Conservation (phyloP, 208 protist genomes). For the Leishmania amazonensis region DNA sequence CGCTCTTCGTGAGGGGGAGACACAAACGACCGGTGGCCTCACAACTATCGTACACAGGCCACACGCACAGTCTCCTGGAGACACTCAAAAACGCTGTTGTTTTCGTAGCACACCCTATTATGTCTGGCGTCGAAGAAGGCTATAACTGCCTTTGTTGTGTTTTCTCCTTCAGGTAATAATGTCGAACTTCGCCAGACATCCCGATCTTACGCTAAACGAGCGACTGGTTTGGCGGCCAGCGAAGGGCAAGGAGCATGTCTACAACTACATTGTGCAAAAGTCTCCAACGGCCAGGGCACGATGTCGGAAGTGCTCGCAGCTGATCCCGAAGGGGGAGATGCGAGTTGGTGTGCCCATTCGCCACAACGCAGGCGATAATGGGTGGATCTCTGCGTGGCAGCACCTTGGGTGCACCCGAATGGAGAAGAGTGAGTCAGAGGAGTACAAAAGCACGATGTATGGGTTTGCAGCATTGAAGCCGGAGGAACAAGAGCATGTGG, state of each 20-base stretch:
- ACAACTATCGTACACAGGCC: not conserved
- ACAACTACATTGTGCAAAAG: constrained; percentile 66
- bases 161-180: constrained; percentile 21
- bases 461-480: constrained; percentile 51
- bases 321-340: constrained; percentile 77
- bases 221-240: constrained; percentile 67
- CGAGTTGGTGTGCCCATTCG: constrained; percentile 84
- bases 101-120: too few species aligned
- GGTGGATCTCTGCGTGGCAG: constrained; percentile 92
- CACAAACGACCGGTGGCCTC: not conserved
- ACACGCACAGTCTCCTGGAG: not conserved
- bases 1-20: not conserved
- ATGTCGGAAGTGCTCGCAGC: constrained; percentile 87
- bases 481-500: constrained; percentile 59
- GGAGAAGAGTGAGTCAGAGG: constrained; percentile 31
- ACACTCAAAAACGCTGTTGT: not conserved
- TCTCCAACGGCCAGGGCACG: constrained; percentile 70
- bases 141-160: not conserved
- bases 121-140: not conserved
- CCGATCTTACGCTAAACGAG: constrained; percentile 69
- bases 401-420: constrained; percentile 77
- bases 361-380: constrained; percentile 77
- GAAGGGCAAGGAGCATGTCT: constrained; percentile 46
- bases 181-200: constrained; percentile 57
- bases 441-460: constrained; percentile 39